phyloP scores from a whole-genome alignment of 1,139 yeast species.

The Saccharomyces hybrid region DNA sequence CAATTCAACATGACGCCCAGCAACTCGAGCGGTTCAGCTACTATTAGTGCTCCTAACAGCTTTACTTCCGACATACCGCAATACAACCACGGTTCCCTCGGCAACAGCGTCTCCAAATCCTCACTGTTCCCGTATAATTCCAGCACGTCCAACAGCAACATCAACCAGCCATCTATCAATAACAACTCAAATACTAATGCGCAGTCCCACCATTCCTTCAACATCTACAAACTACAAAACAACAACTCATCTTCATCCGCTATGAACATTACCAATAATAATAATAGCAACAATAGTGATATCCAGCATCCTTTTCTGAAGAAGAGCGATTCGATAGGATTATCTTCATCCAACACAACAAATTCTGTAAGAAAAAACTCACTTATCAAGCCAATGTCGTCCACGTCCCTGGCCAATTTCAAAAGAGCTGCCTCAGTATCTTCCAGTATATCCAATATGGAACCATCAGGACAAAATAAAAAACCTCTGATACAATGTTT shows the following conservation, averaged over 20 bases:
- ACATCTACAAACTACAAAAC: background rate
- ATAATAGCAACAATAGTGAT: slow-evolving; percentile 1
- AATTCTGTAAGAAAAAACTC: slow-evolving; percentile 29
- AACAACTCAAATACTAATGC: background rate
- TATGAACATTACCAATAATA: background rate
- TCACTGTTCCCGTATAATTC: background rate
- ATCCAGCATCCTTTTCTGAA: background rate
- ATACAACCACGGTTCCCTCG: background rate
- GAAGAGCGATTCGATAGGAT: slow-evolving; percentile 9
- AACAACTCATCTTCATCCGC: background rate
- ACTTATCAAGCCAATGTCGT: slow-evolving; percentile 23
- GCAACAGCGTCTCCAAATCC: background rate
- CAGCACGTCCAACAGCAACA: background rate
- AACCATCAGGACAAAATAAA: slow-evolving; percentile 8
- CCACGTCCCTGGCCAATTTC: slow-evolving; percentile 24
- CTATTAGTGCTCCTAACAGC: slow-evolving; percentile 33
- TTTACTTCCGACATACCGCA: slow-evolving; percentile 20
- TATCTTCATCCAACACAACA: slow-evolving; percentile 17
- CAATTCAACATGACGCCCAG: slow-evolving; percentile 32
- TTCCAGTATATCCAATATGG: slow-evolving; percentile 4
- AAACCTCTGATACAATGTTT: slow-evolving; percentile 47
- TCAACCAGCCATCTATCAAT: background rate
- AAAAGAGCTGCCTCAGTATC: slow-evolving; percentile 20
- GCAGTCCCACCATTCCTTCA: background rate
- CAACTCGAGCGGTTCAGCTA: slow-evolving; percentile 31